Evolutionary conservation across 441 rosid genomes (phyloP).

Genomic region (Geranium incanum): DNA sequence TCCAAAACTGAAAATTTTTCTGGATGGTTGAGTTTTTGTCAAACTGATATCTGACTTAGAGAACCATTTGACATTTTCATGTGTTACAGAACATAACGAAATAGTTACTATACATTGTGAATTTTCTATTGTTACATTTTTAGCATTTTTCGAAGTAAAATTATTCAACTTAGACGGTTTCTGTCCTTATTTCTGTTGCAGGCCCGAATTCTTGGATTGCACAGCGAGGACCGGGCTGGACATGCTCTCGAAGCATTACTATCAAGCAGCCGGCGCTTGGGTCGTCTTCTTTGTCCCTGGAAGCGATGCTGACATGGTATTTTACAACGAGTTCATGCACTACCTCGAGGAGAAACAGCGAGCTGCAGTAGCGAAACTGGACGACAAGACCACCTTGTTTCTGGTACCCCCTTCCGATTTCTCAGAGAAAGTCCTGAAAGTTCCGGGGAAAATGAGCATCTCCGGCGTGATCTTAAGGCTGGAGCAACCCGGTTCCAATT

Average conservation of each 20-base stretch:
- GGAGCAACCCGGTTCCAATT: slow-evolving; percentile 46
- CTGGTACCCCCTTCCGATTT: slow-evolving; percentile 96
- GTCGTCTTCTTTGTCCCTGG: slow-evolving; percentile 91
- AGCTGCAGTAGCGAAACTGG: slow-evolving; percentile 92
- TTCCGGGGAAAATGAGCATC: slow-evolving; percentile 85
- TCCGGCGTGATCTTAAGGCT: slow-evolving; percentile 82
- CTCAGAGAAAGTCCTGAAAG: slow-evolving; percentile 84
- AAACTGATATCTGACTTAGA: slow-evolving; percentile 1
- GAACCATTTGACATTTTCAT: background rate
- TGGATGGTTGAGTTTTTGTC: background rate
- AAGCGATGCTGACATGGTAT: slow-evolving; percentile 77
- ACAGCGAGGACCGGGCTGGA: slow-evolving; percentile 92
- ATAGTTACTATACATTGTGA: background rate
- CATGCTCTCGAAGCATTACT: slow-evolving; percentile 93
- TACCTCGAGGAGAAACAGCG: slow-evolving; percentile 91
- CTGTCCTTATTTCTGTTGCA: slow-evolving; percentile 25
- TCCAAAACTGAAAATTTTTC: background rate
- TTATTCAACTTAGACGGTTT: background rate
- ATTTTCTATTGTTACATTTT: background rate
- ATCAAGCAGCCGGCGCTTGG: slow-evolving; percentile 86
- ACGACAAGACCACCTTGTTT: slow-evolving; percentile 82
- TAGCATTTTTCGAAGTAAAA: background rate
- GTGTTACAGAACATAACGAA: background rate
- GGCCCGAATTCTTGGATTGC: slow-evolving; percentile 93
- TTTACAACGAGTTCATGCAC: slow-evolving; percentile 87